These are phyloP conservation scores for Serpula lacrymans DNA, from an alignment of 768 basidiomycete species.

Conservation along the genomic window DNA sequence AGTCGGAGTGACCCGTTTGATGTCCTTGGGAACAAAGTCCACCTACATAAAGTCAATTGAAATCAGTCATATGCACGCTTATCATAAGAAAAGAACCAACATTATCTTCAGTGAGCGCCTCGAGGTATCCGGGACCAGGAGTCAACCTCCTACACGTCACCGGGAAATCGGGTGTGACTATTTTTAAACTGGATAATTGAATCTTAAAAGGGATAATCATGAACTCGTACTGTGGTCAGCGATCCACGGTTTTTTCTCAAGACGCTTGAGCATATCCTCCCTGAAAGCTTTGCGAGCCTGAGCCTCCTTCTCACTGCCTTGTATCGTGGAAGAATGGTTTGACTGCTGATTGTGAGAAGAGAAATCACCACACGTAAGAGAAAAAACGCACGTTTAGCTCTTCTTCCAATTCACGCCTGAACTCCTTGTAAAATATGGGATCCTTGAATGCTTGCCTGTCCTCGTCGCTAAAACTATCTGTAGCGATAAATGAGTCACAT, in stretches of 20 bases:
- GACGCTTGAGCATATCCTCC: slow-evolving; percentile 44
- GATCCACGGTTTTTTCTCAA: slow-evolving; percentile 59
- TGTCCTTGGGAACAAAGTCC: slow-evolving; percentile 48
- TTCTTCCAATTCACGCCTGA: slow-evolving; percentile 45
- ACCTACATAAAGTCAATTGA: slow-evolving; percentile 41
- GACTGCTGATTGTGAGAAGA: slow-evolving; percentile 20
- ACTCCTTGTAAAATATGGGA: slow-evolving; percentile 42
- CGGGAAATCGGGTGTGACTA: slow-evolving; percentile 57
- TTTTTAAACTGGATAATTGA: no score
- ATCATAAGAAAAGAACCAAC: slow-evolving; percentile 29
- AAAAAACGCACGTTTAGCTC: slow-evolving; percentile 43
- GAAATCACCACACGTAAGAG: neutral
- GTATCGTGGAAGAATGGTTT: slow-evolving; percentile 39
- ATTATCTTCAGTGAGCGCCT: slow-evolving; percentile 61
- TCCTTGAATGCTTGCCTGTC: slow-evolving; percentile 51
- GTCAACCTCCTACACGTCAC: slow-evolving; percentile 63
- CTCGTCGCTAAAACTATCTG: slow-evolving; percentile 48
- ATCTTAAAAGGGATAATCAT: neutral
- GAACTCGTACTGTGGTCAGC: slow-evolving; percentile 45
- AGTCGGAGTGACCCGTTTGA: slow-evolving; percentile 47
- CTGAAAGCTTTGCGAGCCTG: slow-evolving; percentile 35
- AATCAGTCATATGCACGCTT: no score
- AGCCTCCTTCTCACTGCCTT: slow-evolving; percentile 35
- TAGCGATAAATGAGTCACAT: slow-evolving; percentile 23
- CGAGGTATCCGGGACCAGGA: slow-evolving; percentile 65